phyloP scores from a whole-genome alignment of 768 basidiomycete species.

The Suillus weaverae region DNA sequence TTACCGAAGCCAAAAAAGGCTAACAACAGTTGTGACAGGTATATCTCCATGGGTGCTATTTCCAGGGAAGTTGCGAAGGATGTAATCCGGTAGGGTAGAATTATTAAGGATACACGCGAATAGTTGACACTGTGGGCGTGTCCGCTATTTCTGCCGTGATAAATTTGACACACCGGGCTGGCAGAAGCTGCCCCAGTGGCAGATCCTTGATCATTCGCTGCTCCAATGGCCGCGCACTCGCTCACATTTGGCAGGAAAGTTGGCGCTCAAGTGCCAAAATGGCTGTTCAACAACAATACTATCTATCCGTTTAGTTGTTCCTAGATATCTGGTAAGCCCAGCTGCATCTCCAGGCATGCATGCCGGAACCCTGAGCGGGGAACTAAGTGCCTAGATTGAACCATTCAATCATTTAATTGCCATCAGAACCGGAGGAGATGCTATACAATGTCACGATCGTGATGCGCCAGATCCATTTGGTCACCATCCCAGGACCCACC shows the following conservation, averaged over 20 bases:
- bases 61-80: neutral
- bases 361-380: no score
- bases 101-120: neutral
- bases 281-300: neutral
- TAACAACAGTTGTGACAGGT: neutral
- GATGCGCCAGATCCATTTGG: conserved; percentile 10
- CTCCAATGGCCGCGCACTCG: neutral
- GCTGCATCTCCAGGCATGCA: neutral
- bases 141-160: neutral
- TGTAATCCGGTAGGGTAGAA: no score
- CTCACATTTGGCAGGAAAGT: neutral
- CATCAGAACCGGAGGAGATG: neutral
- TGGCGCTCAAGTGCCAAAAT: neutral
- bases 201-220: neutral
- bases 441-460: conserved; percentile 2
- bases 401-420: neutral
- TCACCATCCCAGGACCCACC: neutral
- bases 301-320: neutral
- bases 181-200: no score
- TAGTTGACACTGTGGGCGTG: neutral
- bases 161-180: neutral
- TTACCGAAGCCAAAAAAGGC: neutral
- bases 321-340: neutral
- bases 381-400: neutral
- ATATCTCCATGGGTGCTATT: neutral